Evolutionary conservation across 2,329 filamentous ascomycete genomes (phyloP).

Genomic region (Chrysoporthe cubensis): DNA sequence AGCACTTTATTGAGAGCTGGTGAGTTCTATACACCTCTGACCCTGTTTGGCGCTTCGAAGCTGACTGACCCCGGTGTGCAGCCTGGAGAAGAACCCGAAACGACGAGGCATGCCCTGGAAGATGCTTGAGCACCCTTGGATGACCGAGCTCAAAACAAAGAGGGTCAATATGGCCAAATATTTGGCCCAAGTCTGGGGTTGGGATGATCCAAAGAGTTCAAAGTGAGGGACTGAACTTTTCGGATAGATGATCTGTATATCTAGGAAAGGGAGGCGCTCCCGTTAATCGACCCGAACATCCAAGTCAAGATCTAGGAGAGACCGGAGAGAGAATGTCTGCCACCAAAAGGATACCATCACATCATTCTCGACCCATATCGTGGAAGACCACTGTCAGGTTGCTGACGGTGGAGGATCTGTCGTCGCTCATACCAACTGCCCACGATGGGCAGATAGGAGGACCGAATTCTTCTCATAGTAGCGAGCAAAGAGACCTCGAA

Average conservation of each 20-base stretch:
- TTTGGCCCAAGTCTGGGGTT: conserved; percentile 94
- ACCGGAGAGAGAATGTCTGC: not conserved
- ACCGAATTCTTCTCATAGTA: not conserved
- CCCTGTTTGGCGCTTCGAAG: not conserved
- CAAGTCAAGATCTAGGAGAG: not conserved
- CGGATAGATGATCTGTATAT: not conserved
- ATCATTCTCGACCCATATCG: not conserved
- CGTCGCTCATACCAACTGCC: not conserved
- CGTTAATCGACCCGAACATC: not conserved
- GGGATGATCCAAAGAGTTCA: conserved; percentile 57
- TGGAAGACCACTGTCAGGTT: not conserved
- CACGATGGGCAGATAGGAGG: not conserved
- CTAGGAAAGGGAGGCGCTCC: not conserved
- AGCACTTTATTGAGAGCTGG: conserved; percentile 99
- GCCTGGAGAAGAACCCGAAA: conserved; percentile 89
- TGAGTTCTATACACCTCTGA: conserved; percentile 57
- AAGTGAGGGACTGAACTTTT: conserved; percentile 10
- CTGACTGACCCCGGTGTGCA: conserved; percentile 43
- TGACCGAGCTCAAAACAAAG: conserved; percentile 93
- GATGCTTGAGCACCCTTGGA: conserved; percentile 99
- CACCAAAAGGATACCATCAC: not conserved
- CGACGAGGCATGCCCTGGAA: conserved; percentile 94
- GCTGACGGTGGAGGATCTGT: not conserved
- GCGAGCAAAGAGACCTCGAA: not conserved
- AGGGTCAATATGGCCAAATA: conserved; percentile 98